These are phyloP conservation scores for Aristolochia fimbriata DNA, from an alignment of 164 flowering plant genomes.

Conservation along the genomic window DNA sequence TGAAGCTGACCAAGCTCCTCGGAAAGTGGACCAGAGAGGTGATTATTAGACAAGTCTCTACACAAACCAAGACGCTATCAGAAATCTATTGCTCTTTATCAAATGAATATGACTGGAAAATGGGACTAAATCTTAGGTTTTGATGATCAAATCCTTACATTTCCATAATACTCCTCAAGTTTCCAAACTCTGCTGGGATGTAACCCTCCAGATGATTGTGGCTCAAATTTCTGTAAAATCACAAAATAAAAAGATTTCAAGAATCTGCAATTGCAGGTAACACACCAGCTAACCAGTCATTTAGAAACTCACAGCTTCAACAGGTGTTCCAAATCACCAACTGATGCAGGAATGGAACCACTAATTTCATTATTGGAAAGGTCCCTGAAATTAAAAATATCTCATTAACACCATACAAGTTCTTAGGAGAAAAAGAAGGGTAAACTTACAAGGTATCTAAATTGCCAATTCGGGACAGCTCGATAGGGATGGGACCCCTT, in stretches of 20 bases:
- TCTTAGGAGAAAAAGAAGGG: too few relatives aligned
- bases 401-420: neutral
- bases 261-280: neutral
- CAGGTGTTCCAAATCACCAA: constrained; percentile 96
- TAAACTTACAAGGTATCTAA: constrained; percentile 80
- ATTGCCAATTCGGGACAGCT: constrained; percentile 82
- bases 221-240: constrained; percentile 57
- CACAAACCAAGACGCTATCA: constrained; percentile 1
- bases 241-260: neutral
- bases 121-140: too few relatives aligned
- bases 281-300: neutral
- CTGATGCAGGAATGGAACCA: constrained; percentile 71
- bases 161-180: constrained; percentile 79
- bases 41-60: constrained; percentile 79
- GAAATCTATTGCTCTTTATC: too few relatives aligned
- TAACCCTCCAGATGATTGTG: constrained; percentile 49
- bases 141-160: constrained; percentile 38
- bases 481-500: constrained; percentile 71
- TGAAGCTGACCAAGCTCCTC: constrained; percentile 82
- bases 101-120: too few relatives aligned
- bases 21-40: constrained; percentile 65
- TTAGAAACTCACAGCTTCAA: constrained; percentile 61
- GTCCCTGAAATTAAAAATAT: constrained; percentile 44
- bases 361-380: constrained; percentile 62
- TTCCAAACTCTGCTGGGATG: constrained; percentile 85